A percentile compares a stretch with the other conserved stretches of the same genome.
Evolutionary conservation across 192 early-diverging fungal species (phyloP).

Genomic region (Nowakowskiella sp.): DNA sequence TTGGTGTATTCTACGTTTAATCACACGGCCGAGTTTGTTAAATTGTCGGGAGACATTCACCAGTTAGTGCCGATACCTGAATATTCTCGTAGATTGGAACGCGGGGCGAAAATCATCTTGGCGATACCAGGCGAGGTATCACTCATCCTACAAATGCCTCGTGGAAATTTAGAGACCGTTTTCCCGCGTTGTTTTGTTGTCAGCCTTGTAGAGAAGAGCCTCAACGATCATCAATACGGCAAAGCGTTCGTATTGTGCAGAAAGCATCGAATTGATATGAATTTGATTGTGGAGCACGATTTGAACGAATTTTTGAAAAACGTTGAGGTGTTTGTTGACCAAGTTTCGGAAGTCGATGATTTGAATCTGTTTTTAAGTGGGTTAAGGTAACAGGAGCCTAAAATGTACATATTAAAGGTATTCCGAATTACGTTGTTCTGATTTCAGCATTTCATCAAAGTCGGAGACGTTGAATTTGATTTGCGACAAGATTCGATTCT

Average conservation of each 20-base stretch:
- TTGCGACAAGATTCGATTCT: conserved; percentile 59
- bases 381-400: conserved; percentile 31
- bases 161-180: conserved; percentile 93
- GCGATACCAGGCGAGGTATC: conserved; percentile 61
- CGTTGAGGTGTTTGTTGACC: conserved; percentile 61
- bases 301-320: conserved; percentile 60
- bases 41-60: conserved; percentile 8
- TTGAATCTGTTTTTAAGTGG: conserved; percentile 85
- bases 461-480: conserved; percentile 63
- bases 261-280: conserved; percentile 88
- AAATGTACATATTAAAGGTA: background rate
- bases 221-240: conserved; percentile 55
- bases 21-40: conserved; percentile 71
- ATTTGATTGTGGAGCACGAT: conserved; percentile 77
- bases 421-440: background rate
- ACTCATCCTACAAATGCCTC: conserved; percentile 88
- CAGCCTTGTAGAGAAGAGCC: conserved; percentile 57
- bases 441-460: background rate
- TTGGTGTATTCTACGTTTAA: conserved; percentile 78
- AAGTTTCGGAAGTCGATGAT: conserved; percentile 73
- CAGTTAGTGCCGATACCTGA: conserved; percentile 4
- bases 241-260: conserved; percentile 77
- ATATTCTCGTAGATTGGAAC: conserved; percentile 72
- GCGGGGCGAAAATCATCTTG: conserved; percentile 79
- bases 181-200: conserved; percentile 80